phyloP scores from a whole-genome alignment of 768 basidiomycete species.

The Coprinopsis strossmayeri region DNA sequence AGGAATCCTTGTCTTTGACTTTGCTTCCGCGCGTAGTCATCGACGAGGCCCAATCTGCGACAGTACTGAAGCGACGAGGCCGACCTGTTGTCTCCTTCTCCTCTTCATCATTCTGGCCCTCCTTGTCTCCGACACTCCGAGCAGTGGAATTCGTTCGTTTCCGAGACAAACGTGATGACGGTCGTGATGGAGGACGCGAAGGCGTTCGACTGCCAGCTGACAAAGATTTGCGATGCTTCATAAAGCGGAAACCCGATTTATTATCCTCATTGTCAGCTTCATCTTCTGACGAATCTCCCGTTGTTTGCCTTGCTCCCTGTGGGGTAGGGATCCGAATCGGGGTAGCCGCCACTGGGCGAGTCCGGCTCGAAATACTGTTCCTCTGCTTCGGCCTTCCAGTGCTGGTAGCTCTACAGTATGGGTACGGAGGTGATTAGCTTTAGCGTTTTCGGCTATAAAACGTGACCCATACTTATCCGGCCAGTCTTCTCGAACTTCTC shows the following conservation, averaged over 20 bases:
- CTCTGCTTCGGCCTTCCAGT: neutral
- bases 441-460: neutral
- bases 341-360: neutral
- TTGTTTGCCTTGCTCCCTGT: neutral
- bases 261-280: slow-evolving; percentile 18
- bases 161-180: slow-evolving; percentile 54
- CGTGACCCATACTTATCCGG: slow-evolving; percentile 45
- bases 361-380: neutral
- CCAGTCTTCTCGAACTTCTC: slow-evolving; percentile 66
- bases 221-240: slow-evolving; percentile 29
- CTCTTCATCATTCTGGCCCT: slow-evolving; percentile 23
- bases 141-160: slow-evolving; percentile 56
- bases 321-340: neutral
- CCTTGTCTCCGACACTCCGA: slow-evolving; percentile 17
- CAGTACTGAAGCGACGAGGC: slow-evolving; percentile 35
- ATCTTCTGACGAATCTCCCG: slow-evolving; percentile 30
- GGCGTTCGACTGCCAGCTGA: slow-evolving; percentile 30
- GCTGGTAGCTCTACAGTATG: neutral
- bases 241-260: slow-evolving; percentile 21
- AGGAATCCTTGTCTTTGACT: slow-evolving; percentile 51
- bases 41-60: slow-evolving; percentile 63
- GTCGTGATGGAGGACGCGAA: slow-evolving; percentile 22
- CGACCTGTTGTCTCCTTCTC: slow-evolving; percentile 32
- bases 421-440: no score
- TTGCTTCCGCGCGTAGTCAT: slow-evolving; percentile 50